Evolutionary conservation across 2,329 filamentous ascomycete species (phyloP).

Genomic region (Tolypocladium endophyticum): DNA sequence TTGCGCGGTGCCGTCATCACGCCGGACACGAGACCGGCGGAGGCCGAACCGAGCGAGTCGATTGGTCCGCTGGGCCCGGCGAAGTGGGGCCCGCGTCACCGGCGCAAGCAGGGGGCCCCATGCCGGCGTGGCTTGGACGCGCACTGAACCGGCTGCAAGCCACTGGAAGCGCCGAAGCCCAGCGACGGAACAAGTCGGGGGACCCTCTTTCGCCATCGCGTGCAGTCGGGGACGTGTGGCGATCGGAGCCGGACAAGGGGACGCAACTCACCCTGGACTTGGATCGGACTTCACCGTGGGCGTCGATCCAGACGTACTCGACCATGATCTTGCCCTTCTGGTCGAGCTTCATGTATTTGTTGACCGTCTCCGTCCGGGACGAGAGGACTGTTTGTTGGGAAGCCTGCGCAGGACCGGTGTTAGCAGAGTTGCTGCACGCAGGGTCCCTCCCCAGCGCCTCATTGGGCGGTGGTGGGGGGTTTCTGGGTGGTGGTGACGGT

Average conservation of each 20-base stretch:
- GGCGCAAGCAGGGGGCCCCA: background rate
- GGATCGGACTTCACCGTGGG: conserved; percentile 72
- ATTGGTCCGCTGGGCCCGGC: background rate
- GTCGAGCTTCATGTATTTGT: conserved; percentile 84
- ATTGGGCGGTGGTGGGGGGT: background rate
- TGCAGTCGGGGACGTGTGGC: background rate
- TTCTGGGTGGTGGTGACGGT: background rate
- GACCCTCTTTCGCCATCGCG: background rate
- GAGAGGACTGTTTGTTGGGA: conserved; percentile 15
- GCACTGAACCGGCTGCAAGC: background rate
- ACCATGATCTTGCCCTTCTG: conserved; percentile 85
- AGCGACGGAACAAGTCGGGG: conserved; percentile 8
- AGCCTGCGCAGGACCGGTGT: conserved; percentile 10
- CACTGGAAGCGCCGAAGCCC: background rate
- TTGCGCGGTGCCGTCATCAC: background rate
- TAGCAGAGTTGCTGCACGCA: conserved; percentile 4
- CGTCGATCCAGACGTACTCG: conserved; percentile 96
- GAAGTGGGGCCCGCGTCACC: background rate
- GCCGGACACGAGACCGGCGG: background rate
- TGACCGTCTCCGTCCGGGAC: conserved; percentile 35
- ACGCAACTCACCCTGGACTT: conserved; percentile 79
- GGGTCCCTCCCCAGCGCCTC: background rate
- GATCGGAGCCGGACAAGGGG: background rate
- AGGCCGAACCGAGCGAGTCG: background rate
- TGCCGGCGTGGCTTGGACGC: background rate